Base-by-base conservation (phyloP, 345 rosid genomes). In the Eucalyptus viminalis region DNA sequence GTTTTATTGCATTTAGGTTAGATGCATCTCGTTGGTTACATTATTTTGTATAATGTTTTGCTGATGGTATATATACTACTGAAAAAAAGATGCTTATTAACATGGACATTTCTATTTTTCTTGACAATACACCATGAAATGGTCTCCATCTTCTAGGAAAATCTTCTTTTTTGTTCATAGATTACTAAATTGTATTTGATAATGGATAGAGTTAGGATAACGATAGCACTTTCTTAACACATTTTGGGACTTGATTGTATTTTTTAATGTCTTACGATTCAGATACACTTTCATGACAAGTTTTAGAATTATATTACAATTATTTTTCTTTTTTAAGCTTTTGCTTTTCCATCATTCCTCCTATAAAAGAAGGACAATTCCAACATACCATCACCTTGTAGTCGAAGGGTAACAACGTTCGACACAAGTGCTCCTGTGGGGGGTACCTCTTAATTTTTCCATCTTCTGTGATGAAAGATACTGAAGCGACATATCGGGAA, bases 211-310 rank as follows among this genome's bases (percentile, higher is more conserved):
- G 69, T 60, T 60, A 60, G 31, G 62, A 24, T 56, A 56, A 56
- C 3, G 0, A 53, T 53, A 53, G 25, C 25, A 53, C 25, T 21
- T 53, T 53, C 58, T 21, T 53, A 21, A 19, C 5, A 21, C 10
- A 21, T 19, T 53, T 53, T 53, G 58, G 0, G 58, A 2, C 0
- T 53, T 21, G 11, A 21, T 53, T 53, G 0, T 1, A 53, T 21
- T 53, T 53, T 53, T 53, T 53, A 53, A 53, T 4, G 1, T 53
- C 5, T 53, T 19, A 53, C 2, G 1, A 19, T 1, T 53, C 0
- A 53, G 2, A 53, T 53, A 9, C 5, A 53, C 1, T 53, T 53
- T 53, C 0, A 53, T 53, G 58, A 53, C 5, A 53, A 53, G 2
- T 53, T 53, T 53, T 53, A 53, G 25, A 53, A 53, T 4, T 19